These are phyloP conservation scores for Hawksworthiomyces lignivorus DNA, from an alignment of 2,329 filamentous ascomycete genomes.

Conservation along the genomic window DNA sequence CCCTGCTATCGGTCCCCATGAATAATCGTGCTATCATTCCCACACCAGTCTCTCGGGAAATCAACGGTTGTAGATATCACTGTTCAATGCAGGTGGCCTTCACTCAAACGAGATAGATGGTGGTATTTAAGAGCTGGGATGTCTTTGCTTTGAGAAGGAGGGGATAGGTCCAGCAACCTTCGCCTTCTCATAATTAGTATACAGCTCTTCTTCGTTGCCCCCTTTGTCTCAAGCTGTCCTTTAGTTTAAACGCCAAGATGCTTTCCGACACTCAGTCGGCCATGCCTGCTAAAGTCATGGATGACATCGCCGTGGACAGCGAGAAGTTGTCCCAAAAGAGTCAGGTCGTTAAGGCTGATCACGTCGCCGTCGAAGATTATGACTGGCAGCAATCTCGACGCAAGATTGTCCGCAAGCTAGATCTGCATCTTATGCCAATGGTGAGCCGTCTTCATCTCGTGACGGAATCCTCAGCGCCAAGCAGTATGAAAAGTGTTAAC, in stretches of 20 bases:
- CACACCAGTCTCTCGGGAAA: neutral
- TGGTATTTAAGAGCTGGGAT: neutral
- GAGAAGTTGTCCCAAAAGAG: neutral
- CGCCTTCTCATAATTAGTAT: too few relatives aligned
- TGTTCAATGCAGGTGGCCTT: neutral
- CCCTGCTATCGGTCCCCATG: neutral
- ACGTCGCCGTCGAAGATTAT: neutral
- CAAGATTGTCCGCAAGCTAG: constrained; percentile 3
- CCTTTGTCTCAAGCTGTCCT: too few relatives aligned
- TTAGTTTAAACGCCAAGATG: neutral
- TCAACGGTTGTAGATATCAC: neutral
- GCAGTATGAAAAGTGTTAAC: too few relatives aligned
- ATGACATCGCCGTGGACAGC: neutral
- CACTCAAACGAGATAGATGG: neutral
- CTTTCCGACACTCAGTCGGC: neutral
- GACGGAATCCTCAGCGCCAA: too few relatives aligned
- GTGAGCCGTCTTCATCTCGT: neutral
- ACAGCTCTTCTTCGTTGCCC: too few relatives aligned
- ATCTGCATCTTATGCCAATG: constrained; percentile 1
- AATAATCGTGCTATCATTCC: neutral
- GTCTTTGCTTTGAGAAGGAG: neutral
- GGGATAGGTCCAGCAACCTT: neutral
- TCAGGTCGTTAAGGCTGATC: neutral
- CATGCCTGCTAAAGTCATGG: neutral
- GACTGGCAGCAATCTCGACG: constrained; percentile 2